A percentile compares a stretch with the other conserved stretches of the same genome.
Conservation (phyloP, 2,329 filamentous ascomycete genomes). For the Hypoxylon rubiginosum region DNA sequence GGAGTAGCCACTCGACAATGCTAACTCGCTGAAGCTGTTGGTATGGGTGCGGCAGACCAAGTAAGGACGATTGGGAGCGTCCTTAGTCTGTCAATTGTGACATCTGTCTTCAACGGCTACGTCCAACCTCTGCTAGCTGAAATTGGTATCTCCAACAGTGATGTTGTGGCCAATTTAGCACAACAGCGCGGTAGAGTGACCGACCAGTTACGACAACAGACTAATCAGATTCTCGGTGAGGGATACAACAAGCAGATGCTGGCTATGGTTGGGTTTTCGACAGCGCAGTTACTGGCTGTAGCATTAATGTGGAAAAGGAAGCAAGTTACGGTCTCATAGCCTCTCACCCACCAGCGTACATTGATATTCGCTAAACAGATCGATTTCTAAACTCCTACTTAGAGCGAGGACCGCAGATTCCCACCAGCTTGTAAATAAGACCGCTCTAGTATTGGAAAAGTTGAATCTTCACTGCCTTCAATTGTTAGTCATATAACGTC, state of each 20-base stretch:
- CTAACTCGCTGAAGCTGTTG: constrained; percentile 20
- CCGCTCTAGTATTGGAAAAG: too few relatives aligned
- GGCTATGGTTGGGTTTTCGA: constrained; percentile 12
- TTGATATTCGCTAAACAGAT: too few relatives aligned
- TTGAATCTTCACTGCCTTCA: too few relatives aligned
- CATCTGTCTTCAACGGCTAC: constrained; percentile 31
- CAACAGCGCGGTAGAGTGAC: not conserved
- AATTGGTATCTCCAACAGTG: not conserved
- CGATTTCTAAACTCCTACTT: too few relatives aligned
- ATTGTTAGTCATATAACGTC: too few relatives aligned
- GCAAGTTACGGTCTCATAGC: not conserved
- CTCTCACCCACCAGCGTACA: too few relatives aligned
- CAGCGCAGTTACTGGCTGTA: constrained; percentile 9
- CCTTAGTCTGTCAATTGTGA: constrained; percentile 24
- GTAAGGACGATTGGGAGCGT: constrained; percentile 27
- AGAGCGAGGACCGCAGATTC: too few relatives aligned
- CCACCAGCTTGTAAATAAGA: too few relatives aligned
- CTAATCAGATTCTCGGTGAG: constrained; percentile 7
- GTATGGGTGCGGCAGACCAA: constrained; percentile 26
- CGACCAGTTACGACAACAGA: not conserved
- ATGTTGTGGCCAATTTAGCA: not conserved
- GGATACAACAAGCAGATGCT: constrained; percentile 33
- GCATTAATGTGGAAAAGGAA: constrained; percentile 21
- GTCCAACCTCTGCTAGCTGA: constrained; percentile 1
- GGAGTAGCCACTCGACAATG: not conserved